Evolutionary conservation across 805 yeast genomes (phyloP).

Genomic region (Lachancea sp.): DNA sequence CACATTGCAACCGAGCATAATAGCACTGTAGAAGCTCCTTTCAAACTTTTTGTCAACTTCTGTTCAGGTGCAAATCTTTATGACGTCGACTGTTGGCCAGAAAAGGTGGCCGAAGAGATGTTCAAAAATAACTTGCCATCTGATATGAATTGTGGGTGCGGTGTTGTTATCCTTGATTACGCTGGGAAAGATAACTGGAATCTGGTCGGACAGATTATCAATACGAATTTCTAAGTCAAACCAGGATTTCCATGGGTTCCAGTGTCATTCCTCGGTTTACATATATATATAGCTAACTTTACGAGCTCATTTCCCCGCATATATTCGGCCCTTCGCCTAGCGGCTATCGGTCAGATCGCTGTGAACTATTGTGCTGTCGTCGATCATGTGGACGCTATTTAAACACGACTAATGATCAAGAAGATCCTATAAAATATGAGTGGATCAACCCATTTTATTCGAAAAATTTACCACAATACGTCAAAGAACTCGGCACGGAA

Average conservation of each 20-base stretch:
- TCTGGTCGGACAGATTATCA: slow-evolving; percentile 44
- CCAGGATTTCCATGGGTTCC: too few relatives aligned
- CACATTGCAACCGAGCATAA: slow-evolving; percentile 47
- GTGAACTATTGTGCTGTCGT: neutral
- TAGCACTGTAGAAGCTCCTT: slow-evolving; percentile 37
- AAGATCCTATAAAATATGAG: slow-evolving; percentile 1
- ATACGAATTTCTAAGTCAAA: slow-evolving; percentile 41
- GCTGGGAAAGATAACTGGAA: slow-evolving; percentile 58
- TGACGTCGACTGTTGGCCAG: slow-evolving; percentile 70
- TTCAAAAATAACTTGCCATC: slow-evolving; percentile 39
- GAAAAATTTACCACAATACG: slow-evolving; percentile 3
- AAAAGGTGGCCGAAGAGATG: slow-evolving; percentile 51
- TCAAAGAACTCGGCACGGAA: neutral
- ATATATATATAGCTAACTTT: neutral
- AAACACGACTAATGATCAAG: neutral
- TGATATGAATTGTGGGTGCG: slow-evolving; percentile 49
- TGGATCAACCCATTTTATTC: neutral
- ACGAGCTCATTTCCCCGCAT: too few relatives aligned
- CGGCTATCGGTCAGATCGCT: too few relatives aligned
- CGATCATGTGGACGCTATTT: slow-evolving; percentile 4
- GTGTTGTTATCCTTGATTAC: slow-evolving; percentile 63
- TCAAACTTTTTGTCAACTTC: slow-evolving; percentile 63
- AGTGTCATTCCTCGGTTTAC: too few relatives aligned
- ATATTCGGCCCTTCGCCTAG: too few relatives aligned
- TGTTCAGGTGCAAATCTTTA: slow-evolving; percentile 70